phyloP scores from a whole-genome alignment of 768 basidiomycete genomes.

The Lactifluus piperatus region DNA sequence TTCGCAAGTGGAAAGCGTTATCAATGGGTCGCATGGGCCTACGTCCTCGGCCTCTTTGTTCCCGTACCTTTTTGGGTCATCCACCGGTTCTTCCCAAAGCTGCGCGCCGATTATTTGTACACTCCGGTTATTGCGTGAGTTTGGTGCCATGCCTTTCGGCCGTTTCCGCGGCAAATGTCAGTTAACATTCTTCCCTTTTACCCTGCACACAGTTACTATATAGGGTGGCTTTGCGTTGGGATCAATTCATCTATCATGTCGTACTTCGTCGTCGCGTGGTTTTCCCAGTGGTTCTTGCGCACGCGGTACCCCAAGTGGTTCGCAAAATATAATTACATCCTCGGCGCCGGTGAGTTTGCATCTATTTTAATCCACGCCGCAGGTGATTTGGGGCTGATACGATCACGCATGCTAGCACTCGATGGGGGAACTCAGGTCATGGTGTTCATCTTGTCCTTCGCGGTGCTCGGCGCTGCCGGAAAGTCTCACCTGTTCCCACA shows the following conservation, averaged over 20 bases:
- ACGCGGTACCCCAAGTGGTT: slow-evolving; percentile 37
- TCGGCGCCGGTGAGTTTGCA: slow-evolving; percentile 26
- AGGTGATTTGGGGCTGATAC: neutral
- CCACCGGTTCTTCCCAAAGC: slow-evolving; percentile 37
- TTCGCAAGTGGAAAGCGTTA: slow-evolving; percentile 27
- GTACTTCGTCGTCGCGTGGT: slow-evolving; percentile 36
- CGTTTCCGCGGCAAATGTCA: neutral
- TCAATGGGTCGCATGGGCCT: slow-evolving; percentile 42
- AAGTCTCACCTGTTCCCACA: slow-evolving; percentile 40
- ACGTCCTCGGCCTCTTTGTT: slow-evolving; percentile 39
- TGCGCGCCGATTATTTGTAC: slow-evolving; percentile 39
- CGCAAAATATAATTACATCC: slow-evolving; percentile 29
- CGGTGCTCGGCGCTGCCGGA: slow-evolving; percentile 40
- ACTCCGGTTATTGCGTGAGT: slow-evolving; percentile 38
- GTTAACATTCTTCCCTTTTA: neutral
- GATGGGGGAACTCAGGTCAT: slow-evolving; percentile 42
- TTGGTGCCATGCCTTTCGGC: slow-evolving; percentile 34
- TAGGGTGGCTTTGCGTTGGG: slow-evolving; percentile 42
- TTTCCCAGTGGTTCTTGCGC: slow-evolving; percentile 41
- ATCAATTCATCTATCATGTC: slow-evolving; percentile 38
- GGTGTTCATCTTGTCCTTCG: slow-evolving; percentile 29
- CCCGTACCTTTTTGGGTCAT: slow-evolving; percentile 47
- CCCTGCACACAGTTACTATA: slow-evolving; percentile 31
- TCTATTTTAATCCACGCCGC: neutral
- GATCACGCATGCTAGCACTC: slow-evolving; percentile 22